Base-by-base conservation (phyloP, 768 basidiomycete genomes). In the Pulveroboletus sp. region DNA sequence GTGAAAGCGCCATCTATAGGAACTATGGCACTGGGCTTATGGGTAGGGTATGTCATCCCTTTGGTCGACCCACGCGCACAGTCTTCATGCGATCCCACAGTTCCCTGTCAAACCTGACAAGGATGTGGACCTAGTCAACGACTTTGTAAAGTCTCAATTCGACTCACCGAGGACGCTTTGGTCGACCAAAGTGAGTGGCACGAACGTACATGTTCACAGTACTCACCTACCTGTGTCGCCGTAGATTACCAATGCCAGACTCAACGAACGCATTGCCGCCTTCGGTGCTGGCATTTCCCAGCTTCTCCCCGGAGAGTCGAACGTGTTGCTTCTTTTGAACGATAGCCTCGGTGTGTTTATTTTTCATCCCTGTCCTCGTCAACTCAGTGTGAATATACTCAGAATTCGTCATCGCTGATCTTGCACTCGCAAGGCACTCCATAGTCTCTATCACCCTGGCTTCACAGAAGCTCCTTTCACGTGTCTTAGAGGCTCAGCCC, bases 1-100 rank as follows among this genome's bases (percentile, higher is more conserved):
- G 79, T 8, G 88, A 94, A 71, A 93, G 89, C 59, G 89, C 91
- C 0, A 74, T 93, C 14, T 95, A 94, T 67, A 80, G 94, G 60
- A 92, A 89, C 71, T 96, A 93, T 74, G 81, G 86, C 13, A 91
- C 87, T 24, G 89, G 89, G 13, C 73, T 89, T 50, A 78, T 82
- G 81, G 93, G 81, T 59, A 81, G 85, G 73, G 92, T 84, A 69
- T 66, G 80, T 73, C 30, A 5, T 14, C 15, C n/a, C 18, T 49
- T 57, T 41, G 46, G 56, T 46, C 36, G 13, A 17, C 36, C 18
- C 50, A 18, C 18, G 3, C 31, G 39, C 18, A 26, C n/a, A 10
- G 13, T 14, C 45, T 2, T 56, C 39, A 57, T 39, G 7, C 7
- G 21, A 9, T 39, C 35, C 21, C 59, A 8, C 59, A 93, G 90